These are phyloP conservation scores for Microsporum ferrugineum DNA, from an alignment of 2,329 filamentous ascomycete genomes.

Conservation along the genomic window DNA sequence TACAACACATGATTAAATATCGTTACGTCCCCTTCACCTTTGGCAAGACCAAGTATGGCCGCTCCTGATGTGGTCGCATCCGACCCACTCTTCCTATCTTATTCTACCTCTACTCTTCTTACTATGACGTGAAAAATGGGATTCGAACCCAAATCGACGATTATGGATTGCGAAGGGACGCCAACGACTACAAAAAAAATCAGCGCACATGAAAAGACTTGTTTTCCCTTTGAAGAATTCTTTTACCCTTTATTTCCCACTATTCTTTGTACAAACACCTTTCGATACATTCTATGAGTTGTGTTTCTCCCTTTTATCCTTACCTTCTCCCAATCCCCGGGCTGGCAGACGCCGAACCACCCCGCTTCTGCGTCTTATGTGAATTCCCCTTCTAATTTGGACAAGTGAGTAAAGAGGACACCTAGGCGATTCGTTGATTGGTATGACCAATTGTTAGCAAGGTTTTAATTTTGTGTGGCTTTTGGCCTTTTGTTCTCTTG, in stretches of 20 bases:
- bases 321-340: not conserved
- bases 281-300: not conserved
- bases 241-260: not conserved
- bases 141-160: not conserved
- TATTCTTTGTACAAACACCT: constrained; percentile 1
- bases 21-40: constrained; percentile 91
- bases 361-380: not conserved
- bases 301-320: not conserved
- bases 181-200: not conserved
- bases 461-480: not conserved
- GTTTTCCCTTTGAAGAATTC: not conserved
- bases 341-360: not conserved
- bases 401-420: not conserved
- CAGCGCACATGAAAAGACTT: not conserved
- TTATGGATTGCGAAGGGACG: not conserved
- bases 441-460: not conserved
- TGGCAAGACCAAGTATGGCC: constrained; percentile 69
- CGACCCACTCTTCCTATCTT: not conserved
- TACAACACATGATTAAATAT: constrained; percentile 99
- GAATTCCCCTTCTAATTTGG: not conserved
- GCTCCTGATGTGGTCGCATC: constrained; percentile 9
- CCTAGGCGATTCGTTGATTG: not conserved
- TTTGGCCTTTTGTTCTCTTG: not conserved
- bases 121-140: not conserved
- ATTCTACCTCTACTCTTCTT: not conserved